Evolutionary conservation across 306 rosid species (phyloP).

Genomic region (Inga oerstediana): DNA sequence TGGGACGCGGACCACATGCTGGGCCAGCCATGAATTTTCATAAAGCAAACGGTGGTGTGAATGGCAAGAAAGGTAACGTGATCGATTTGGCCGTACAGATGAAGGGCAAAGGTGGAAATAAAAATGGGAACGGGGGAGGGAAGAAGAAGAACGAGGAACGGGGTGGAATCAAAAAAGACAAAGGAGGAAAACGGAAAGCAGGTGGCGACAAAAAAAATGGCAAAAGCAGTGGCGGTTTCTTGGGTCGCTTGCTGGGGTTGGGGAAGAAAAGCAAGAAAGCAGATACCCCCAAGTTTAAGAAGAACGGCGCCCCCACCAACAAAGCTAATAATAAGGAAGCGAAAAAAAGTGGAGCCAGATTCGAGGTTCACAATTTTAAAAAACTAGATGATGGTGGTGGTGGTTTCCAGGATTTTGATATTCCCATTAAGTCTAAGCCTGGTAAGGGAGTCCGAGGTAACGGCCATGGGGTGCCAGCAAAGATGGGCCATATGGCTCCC

Average conservation of each 20-base stretch:
- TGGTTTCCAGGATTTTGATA: constrained; percentile 55
- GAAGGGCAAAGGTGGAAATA: constrained; percentile 60
- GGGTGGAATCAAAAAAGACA: constrained; percentile 22
- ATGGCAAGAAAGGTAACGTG: constrained; percentile 68
- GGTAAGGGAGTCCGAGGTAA: constrained; percentile 39
- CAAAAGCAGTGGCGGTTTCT: constrained; percentile 50
- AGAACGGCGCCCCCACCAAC: constrained; percentile 36
- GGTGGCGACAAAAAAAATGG: constrained; percentile 44
- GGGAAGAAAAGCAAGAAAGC: constrained; percentile 62
- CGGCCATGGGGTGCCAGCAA: constrained; percentile 23
- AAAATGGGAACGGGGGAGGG: constrained; percentile 52
- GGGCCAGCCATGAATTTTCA: constrained; percentile 61
- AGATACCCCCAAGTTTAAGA: constrained; percentile 38
- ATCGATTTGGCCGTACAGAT: constrained; percentile 59
- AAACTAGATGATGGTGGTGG: constrained; percentile 43
- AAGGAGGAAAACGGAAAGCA: constrained; percentile 55
- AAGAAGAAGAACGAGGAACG: background rate
- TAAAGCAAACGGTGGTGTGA: constrained; percentile 46
- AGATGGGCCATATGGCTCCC: constrained; percentile 49
- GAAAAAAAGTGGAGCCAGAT: constrained; percentile 48
- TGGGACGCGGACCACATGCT: background rate
- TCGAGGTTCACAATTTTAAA: constrained; percentile 35
- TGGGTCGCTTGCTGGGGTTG: constrained; percentile 50
- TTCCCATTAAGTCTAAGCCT: constrained; percentile 49
- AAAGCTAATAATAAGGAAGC: constrained; percentile 38